Conservation (phyloP, 2,329 filamentous ascomycete species). For the Ophiocordyceps unilateralis region DNA sequence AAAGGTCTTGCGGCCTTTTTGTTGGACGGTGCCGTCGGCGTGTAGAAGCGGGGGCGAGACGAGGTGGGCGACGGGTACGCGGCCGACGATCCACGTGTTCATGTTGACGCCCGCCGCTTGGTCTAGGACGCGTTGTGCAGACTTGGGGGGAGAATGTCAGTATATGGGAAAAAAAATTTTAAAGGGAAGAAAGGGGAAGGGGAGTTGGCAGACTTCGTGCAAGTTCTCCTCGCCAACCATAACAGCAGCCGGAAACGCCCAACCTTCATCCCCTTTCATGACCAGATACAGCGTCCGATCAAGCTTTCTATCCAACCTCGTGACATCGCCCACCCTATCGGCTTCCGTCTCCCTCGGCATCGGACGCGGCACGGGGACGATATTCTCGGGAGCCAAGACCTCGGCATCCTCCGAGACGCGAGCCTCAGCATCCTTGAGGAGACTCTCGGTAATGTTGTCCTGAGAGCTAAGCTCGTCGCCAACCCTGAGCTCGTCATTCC, state of each 20-base stretch:
- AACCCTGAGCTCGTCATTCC: slow-evolving; percentile 81
- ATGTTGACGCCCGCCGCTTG: slow-evolving; percentile 78
- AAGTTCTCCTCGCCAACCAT: slow-evolving; percentile 58
- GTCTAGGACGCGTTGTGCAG: slow-evolving; percentile 61
- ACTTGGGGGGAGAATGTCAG: slow-evolving; percentile 34
- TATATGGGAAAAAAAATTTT: not conserved
- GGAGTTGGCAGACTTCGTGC: slow-evolving; percentile 54
- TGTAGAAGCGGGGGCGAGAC: slow-evolving; percentile 34
- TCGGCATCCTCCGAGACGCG: slow-evolving; percentile 43
- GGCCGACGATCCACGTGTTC: slow-evolving; percentile 96
- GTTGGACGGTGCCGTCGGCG: slow-evolving; percentile 22
- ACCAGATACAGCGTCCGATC: slow-evolving; percentile 76
- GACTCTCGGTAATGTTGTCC: slow-evolving; percentile 45
- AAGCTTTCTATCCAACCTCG: slow-evolving; percentile 62
- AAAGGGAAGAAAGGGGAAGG: not conserved
- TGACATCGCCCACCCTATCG: slow-evolving; percentile 56
- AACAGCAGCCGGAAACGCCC: slow-evolving; percentile 66
- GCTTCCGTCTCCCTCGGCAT: slow-evolving; percentile 58
- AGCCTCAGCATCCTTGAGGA: slow-evolving; percentile 60
- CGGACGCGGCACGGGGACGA: slow-evolving; percentile 53
- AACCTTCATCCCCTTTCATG: slow-evolving; percentile 58
- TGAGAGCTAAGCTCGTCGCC: slow-evolving; percentile 51
- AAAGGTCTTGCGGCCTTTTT: slow-evolving; percentile 66
- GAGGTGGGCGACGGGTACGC: slow-evolving; percentile 71
- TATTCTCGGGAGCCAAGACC: slow-evolving; percentile 36